Evolutionary conservation across 2,329 filamentous ascomycete species (phyloP).

Genomic region (Hypomyces rosellus): DNA sequence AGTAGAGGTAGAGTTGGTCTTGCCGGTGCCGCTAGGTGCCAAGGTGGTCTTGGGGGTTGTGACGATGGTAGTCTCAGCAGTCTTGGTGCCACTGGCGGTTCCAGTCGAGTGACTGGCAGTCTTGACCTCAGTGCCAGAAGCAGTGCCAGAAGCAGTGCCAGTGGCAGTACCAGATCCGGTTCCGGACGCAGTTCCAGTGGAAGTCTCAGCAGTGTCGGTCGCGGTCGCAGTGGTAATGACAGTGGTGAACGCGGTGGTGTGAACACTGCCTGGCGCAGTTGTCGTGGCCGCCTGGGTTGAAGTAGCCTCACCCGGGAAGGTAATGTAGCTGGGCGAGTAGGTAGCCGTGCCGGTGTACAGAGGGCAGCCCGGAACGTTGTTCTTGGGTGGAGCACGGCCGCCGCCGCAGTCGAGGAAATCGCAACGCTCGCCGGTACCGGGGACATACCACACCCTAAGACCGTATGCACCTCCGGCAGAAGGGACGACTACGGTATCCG

Average conservation of each 20-base stretch:
- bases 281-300: slow-evolving; percentile 11
- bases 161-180: neutral
- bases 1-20: slow-evolving; percentile 1
- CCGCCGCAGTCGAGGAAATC: slow-evolving; percentile 60
- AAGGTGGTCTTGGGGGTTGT: neutral
- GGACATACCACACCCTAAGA: slow-evolving; percentile 53
- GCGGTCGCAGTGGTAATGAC: neutral
- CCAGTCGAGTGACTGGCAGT: neutral
- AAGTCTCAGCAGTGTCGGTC: neutral
- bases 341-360: slow-evolving; percentile 49
- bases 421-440: slow-evolving; percentile 59
- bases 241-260: neutral
- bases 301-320: slow-evolving; percentile 17
- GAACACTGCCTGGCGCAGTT: slow-evolving; percentile 2
- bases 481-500: slow-evolving; percentile 26
- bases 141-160: neutral
- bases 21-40: neutral
- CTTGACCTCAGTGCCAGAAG: neutral
- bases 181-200: neutral
- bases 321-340: slow-evolving; percentile 46
- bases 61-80: neutral
- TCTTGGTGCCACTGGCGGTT: neutral
- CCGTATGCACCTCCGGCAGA: slow-evolving; percentile 31
- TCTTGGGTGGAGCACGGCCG: slow-evolving; percentile 58
- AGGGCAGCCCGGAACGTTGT: slow-evolving; percentile 54